Evolutionary conservation across 164 flowering plant genomes (phyloP).

Genomic region (Vitis labrusca): DNA sequence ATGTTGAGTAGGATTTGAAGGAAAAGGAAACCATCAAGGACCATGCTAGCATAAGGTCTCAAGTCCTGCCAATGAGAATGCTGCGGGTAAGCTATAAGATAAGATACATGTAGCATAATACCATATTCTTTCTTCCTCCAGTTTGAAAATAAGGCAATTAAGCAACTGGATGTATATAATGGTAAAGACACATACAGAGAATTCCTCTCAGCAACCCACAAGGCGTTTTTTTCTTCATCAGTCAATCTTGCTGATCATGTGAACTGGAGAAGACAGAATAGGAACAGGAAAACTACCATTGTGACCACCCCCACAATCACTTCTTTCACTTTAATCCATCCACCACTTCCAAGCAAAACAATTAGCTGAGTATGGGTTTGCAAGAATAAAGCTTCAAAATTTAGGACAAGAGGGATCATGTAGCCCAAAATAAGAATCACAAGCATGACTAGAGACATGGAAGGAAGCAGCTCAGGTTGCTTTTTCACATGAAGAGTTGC

Average conservation of each 20-base stretch:
- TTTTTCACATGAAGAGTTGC: constrained; percentile 37
- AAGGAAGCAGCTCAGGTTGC: constrained; percentile 34
- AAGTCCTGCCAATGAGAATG: constrained; percentile 27
- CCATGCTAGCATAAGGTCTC: constrained; percentile 39
- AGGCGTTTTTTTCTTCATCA: constrained; percentile 18
- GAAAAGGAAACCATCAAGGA: constrained; percentile 44
- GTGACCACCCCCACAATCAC: constrained; percentile 39
- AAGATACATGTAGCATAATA: neutral
- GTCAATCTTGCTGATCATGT: constrained; percentile 33
- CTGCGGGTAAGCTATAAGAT: constrained; percentile 11
- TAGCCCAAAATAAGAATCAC: constrained; percentile 33
- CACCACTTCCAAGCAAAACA: constrained; percentile 30
- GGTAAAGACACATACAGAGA: constrained; percentile 29
- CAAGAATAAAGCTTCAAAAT: constrained; percentile 40
- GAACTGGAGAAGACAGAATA: constrained; percentile 35
- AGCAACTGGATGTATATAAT: constrained; percentile 28
- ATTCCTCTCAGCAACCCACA: constrained; percentile 38
- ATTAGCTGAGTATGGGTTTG: constrained; percentile 15
- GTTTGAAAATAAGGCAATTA: constrained; percentile 30
- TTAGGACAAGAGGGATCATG: constrained; percentile 45
- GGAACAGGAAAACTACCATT: constrained; percentile 43
- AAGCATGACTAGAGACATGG: constrained; percentile 35
- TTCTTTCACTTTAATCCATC: constrained; percentile 46
- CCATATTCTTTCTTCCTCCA: constrained; percentile 6
- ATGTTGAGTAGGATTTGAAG: constrained; percentile 45